phyloP scores from a whole-genome alignment of 2,329 filamentous ascomycete genomes.

The Xylaria sp. region DNA sequence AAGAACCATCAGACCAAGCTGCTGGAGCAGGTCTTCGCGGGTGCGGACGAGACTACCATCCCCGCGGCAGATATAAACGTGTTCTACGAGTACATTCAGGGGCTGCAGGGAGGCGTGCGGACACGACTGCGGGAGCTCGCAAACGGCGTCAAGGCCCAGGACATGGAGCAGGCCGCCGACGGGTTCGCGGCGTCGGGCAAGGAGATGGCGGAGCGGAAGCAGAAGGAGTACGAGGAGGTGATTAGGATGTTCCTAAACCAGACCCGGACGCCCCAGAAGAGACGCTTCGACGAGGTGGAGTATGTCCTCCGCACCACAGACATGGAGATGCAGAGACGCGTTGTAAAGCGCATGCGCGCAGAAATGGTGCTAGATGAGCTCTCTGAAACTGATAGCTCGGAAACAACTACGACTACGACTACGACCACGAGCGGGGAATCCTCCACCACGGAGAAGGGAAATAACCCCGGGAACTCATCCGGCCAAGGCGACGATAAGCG shows the following conservation, averaged over 20 bases:
- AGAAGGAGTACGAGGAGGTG: constrained; percentile 67
- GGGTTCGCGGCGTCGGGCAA: constrained; percentile 59
- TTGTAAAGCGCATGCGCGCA: constrained; percentile 71
- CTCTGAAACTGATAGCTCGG: constrained; percentile 58
- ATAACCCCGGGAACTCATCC: constrained; percentile 30
- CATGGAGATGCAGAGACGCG: constrained; percentile 62
- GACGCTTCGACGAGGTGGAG: constrained; percentile 62
- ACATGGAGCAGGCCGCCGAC: constrained; percentile 60
- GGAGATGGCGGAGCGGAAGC: constrained; percentile 59
- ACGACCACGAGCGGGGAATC: constrained; percentile 39
- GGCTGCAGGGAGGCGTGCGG: constrained; percentile 79
- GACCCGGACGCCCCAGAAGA: constrained; percentile 55
- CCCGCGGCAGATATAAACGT: constrained; percentile 74
- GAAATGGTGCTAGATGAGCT: constrained; percentile 67
- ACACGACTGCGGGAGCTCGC: constrained; percentile 75
- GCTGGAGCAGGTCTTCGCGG: constrained; percentile 82
- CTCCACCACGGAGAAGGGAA: constrained; percentile 42
- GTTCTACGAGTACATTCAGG: constrained; percentile 80
- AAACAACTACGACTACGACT: constrained; percentile 42
- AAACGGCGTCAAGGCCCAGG: constrained; percentile 66
- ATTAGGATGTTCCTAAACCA: constrained; percentile 58
- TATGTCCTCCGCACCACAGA: constrained; percentile 62
- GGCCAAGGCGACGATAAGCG: constrained; percentile 52
- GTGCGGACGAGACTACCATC: constrained; percentile 67
- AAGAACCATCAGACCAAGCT: constrained; percentile 90